Evolutionary conservation across 2,329 filamentous ascomycete genomes (phyloP).

Genomic region (Lasiodiplodia gonubiensis): DNA sequence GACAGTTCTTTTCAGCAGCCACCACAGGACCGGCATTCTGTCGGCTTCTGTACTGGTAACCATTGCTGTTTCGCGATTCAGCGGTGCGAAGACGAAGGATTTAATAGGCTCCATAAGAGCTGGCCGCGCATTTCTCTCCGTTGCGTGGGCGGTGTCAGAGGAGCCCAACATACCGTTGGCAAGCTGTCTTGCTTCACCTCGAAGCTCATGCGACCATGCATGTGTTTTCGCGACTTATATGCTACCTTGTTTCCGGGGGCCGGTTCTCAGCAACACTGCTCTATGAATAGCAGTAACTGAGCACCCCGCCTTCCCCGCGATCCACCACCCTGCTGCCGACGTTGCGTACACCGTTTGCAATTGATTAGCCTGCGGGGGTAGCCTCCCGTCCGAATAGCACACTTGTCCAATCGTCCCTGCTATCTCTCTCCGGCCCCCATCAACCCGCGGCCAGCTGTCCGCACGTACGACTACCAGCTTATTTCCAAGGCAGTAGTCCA

Average conservation of each 20-base stretch:
- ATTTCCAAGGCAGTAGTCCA: background rate
- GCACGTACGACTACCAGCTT: background rate
- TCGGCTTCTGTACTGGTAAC: slow-evolving; percentile 10
- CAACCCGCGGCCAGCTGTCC: background rate
- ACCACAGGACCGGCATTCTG: slow-evolving; percentile 26
- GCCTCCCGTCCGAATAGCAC: background rate
- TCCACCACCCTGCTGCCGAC: background rate
- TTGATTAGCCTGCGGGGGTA: background rate
- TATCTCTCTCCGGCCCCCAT: background rate
- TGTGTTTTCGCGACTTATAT: background rate
- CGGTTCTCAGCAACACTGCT: background rate
- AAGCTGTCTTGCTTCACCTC: background rate
- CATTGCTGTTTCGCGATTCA: slow-evolving; percentile 28
- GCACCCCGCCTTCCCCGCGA: background rate
- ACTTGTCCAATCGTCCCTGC: background rate
- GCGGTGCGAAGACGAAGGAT: slow-evolving; percentile 27
- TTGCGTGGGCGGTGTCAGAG: slow-evolving; percentile 30
- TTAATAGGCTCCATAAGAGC: slow-evolving; percentile 24
- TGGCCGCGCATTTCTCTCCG: slow-evolving; percentile 28
- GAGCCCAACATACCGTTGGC: slow-evolving; percentile 15
- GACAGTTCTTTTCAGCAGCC: slow-evolving; percentile 30
- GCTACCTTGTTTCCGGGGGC: background rate
- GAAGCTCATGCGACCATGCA: background rate
- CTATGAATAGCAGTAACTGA: background rate
- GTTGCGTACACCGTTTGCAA: background rate